These are phyloP conservation scores for Epichloe bromicola DNA, from an alignment of 2,329 filamentous ascomycete genomes.

Conservation along the genomic window DNA sequence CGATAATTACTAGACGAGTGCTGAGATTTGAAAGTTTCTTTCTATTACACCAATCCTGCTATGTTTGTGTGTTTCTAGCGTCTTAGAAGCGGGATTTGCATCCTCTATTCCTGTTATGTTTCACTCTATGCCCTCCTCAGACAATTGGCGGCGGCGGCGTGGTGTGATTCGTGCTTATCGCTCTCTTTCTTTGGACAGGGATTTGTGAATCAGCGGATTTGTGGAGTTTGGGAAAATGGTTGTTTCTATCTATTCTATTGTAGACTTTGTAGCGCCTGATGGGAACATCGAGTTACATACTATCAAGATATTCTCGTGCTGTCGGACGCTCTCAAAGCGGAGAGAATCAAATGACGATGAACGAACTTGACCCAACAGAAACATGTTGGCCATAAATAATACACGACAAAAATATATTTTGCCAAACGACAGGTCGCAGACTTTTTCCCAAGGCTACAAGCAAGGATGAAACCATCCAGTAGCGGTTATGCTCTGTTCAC, in stretches of 20 bases:
- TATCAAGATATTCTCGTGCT: background rate
- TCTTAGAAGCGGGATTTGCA: background rate
- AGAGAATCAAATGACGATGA: background rate
- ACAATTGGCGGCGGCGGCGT: background rate
- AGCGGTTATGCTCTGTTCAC: constrained; percentile 22
- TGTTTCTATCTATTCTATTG: background rate
- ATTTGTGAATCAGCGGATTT: background rate
- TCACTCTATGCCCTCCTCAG: background rate
- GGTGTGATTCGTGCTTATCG: background rate
- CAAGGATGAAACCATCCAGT: background rate
- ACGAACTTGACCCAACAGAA: background rate
- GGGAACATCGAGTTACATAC: background rate
- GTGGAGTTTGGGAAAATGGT: background rate
- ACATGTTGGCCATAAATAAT: background rate
- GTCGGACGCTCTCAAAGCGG: background rate
- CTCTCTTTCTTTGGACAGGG: background rate
- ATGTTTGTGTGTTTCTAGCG: background rate
- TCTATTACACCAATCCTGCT: background rate
- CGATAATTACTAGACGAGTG: constrained; percentile 19
- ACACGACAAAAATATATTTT: background rate
- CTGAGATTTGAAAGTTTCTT: background rate
- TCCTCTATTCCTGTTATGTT: background rate
- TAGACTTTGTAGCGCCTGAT: background rate
- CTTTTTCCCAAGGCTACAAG: background rate
- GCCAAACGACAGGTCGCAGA: background rate